A percentile compares a stretch with the other conserved stretches of the same genome.
Evolutionary conservation across 225 moss, liverwort and hornwort species (phyloP).

Genomic region (Asterella californica): DNA sequence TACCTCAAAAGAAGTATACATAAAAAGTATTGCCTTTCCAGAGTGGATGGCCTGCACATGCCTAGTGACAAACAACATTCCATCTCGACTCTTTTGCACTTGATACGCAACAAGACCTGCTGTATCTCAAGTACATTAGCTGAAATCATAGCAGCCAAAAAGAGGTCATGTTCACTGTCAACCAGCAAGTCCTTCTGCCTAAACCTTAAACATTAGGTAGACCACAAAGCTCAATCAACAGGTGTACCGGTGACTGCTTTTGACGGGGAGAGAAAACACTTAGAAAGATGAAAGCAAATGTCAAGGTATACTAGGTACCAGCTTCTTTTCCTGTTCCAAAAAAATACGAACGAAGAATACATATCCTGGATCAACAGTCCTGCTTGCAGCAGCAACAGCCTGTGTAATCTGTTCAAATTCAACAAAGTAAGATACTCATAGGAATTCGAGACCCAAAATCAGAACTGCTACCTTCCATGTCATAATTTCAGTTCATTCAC

Average conservation of each 20-base stretch:
- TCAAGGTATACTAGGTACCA: constrained; percentile 14
- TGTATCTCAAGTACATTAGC: neutral
- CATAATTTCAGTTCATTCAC: neutral
- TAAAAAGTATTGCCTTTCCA: constrained; percentile 55
- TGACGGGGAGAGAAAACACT: neutral
- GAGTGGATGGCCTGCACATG: constrained; percentile 69
- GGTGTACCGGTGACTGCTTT: neutral
- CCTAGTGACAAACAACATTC: constrained; percentile 64
- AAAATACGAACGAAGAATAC: constrained; percentile 69
- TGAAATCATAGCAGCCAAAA: neutral
- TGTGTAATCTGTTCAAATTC: constrained; percentile 12
- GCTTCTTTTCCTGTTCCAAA: constrained; percentile 49
- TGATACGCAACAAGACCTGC: constrained; percentile 59
- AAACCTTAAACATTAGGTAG: neutral
- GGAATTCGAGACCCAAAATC: neutral
- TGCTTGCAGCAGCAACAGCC: constrained; percentile 73
- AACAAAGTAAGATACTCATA: neutral
- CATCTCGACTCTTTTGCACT: constrained; percentile 64
- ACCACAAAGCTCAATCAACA: no score
- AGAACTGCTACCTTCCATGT: neutral
- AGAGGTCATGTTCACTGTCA: neutral
- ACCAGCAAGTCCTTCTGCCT: neutral
- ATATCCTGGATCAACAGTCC: constrained; percentile 58
- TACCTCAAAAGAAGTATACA: constrained; percentile 85
- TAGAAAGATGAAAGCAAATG: neutral